phyloP scores from a whole-genome alignment of 2,329 filamentous ascomycete genomes.

The Lomentospora prolificans region DNA sequence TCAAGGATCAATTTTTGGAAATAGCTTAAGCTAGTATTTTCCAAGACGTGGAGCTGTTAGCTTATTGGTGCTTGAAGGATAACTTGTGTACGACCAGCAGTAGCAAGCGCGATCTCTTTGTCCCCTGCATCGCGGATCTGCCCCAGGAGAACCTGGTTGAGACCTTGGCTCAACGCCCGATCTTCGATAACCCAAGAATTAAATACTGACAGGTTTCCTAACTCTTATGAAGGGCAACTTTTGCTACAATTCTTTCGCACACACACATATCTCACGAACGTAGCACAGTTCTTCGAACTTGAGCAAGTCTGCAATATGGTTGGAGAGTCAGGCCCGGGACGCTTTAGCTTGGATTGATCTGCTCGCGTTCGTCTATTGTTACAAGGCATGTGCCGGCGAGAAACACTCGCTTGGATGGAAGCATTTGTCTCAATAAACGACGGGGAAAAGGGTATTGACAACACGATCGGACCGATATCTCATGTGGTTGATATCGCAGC shows the following conservation, averaged over 20 bases:
- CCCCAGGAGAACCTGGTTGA: not conserved
- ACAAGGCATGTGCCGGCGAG: not conserved
- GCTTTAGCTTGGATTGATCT: not conserved
- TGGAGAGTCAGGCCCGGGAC: too few relatives aligned
- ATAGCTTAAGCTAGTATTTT: too few relatives aligned
- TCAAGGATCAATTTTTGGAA: too few relatives aligned
- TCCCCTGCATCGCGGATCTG: slow-evolving; percentile 1
- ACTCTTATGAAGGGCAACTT: not conserved
- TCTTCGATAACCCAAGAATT: not conserved
- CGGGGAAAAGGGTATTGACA: not conserved
- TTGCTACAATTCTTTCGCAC: too few relatives aligned
- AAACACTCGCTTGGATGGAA: not conserved
- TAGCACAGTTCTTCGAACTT: too few relatives aligned
- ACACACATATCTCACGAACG: too few relatives aligned
- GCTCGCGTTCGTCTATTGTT: not conserved
- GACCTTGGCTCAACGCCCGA: not conserved
- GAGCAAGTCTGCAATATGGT: too few relatives aligned
- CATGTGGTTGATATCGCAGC: not conserved
- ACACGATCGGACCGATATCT: not conserved
- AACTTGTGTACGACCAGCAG: too few relatives aligned
- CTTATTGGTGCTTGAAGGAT: too few relatives aligned
- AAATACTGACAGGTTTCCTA: not conserved
- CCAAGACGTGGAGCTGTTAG: too few relatives aligned
- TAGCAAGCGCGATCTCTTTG: too few relatives aligned
- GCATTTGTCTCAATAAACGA: not conserved